phyloP scores from a whole-genome alignment of 352 stramenopile species.

The Pythium aristosporum region DNA sequence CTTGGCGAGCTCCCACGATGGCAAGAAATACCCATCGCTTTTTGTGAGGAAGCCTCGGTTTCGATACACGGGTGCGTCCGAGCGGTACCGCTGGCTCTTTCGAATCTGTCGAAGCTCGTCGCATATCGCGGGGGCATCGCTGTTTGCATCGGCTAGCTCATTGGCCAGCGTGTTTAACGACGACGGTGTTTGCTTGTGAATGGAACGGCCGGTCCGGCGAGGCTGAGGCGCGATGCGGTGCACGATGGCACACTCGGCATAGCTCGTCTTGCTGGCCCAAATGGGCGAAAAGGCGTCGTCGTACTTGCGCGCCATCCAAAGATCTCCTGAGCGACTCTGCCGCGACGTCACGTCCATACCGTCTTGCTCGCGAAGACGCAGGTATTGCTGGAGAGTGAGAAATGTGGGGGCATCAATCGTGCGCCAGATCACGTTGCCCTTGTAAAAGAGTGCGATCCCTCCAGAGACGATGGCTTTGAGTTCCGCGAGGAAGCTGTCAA shows the following conservation, averaged over 20 bases:
- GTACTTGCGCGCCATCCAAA: conserved; percentile 57
- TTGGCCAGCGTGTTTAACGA: conserved; percentile 42
- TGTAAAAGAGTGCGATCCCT: conserved; percentile 44
- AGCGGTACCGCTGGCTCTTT: conserved; percentile 16
- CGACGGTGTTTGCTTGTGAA: conserved; percentile 50
- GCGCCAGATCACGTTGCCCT: conserved; percentile 53
- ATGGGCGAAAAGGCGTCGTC: conserved; percentile 59
- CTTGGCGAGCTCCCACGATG: conserved; percentile 34
- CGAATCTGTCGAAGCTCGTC: conserved; percentile 8
- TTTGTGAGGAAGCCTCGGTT: conserved; percentile 53
- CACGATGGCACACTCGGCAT: conserved; percentile 50
- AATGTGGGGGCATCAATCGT: conserved; percentile 38
- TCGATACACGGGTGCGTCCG: conserved; percentile 42
- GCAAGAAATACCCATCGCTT: conserved; percentile 46
- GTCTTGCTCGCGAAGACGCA: conserved; percentile 52
- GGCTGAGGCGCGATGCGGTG: conserved; percentile 26
- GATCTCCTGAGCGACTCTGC: neutral
- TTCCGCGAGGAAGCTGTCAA: conserved; percentile 39
- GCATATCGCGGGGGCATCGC: neutral
- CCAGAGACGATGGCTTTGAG: conserved; percentile 14
- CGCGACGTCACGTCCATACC: conserved; percentile 35
- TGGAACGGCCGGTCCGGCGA: conserved; percentile 35
- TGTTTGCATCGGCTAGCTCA: conserved; percentile 9
- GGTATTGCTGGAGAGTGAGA: conserved; percentile 43
- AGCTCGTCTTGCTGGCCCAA: conserved; percentile 64